Conservation (phyloP, 2,329 filamentous ascomycete species). For the Nemania abortiva region DNA sequence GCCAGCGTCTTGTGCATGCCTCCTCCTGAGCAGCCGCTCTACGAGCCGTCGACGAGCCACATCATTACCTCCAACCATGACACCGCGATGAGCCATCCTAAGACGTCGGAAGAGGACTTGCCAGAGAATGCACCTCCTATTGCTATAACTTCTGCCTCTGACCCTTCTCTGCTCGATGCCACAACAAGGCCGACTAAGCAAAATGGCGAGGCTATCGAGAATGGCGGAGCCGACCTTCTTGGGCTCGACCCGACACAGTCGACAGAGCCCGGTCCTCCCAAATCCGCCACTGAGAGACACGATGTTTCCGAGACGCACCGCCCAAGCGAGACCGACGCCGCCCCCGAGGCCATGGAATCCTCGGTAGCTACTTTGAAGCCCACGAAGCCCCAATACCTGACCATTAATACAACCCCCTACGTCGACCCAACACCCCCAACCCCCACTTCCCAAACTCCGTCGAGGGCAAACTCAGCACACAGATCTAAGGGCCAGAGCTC, state of each 20-base stretch:
- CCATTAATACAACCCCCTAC: conserved; percentile 62
- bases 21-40: conserved; percentile 46
- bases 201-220: conserved; percentile 6
- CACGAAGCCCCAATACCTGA: conserved; percentile 59
- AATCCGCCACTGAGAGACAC: conserved; percentile 7
- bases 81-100: conserved; percentile 49
- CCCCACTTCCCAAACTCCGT: conserved; percentile 67
- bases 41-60: conserved; percentile 41
- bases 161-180: conserved; percentile 26
- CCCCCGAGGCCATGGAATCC: conserved; percentile 54
- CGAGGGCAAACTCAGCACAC: conserved; percentile 69
- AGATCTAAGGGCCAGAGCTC: conserved; percentile 59
- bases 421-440: conserved; percentile 71
- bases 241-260: conserved; percentile 17
- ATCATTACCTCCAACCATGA: conserved; percentile 47
- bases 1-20: conserved; percentile 44
- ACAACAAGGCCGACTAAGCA: conserved; percentile 3
- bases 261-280: neutral
- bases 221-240: conserved; percentile 3
- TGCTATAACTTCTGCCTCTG: conserved; percentile 25
- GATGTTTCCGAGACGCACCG: conserved; percentile 3
- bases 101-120: conserved; percentile 41
- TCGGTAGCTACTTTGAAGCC: conserved; percentile 65
- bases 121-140: conserved; percentile 37
- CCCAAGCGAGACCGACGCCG: conserved; percentile 22